Evolutionary conservation across 2,329 filamentous ascomycete species (phyloP), one percentile per base, ranked within the genome.

Genomic region (Arthroderma uncinatum): DNA sequence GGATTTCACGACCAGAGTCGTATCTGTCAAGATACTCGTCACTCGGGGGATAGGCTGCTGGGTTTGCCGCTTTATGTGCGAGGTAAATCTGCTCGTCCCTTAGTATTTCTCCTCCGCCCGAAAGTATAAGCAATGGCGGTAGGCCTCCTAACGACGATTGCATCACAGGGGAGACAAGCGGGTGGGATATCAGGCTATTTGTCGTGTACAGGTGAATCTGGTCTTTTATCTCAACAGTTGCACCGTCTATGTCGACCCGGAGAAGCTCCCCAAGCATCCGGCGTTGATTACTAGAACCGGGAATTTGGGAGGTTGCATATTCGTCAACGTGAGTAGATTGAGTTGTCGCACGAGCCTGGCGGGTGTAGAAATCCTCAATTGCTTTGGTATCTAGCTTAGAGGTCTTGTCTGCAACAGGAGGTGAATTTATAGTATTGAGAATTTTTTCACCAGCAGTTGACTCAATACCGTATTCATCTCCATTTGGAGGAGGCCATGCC

Each of bases 81-180:
- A 97, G 67, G 62, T 95, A 96, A 55, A 97, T 88, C 67, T 97
- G 93, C 71, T 98, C 93, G 65, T 98, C 93, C 10, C 89, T 83
- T 16, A 98, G 78, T 53, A 94, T 79, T 69, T 98, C 93, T 0
- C 87, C 91, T 4, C 92, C 91, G 2, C 92, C 93, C 0, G 86
- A 85, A 67, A 95, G 82, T 44, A 98, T 86, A 4, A 95, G 78
- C 28, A 97, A 74, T 0, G 93, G 93, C 0, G 91, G 91, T 2
- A 98, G 78, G 0, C 93, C 93, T 42, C 93, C 93, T 0, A 98
- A 79, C 0, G 89, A 91, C 0, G 92, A 85, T 64, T 96, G 90
- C 66, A 96, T 78, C 2, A 90, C 79, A 1, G 93, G 90, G 54
- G 91, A 97, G 2, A 97, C 91, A 1, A 97, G 75, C 0, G 93